Evolutionary conservation across 2,329 filamentous ascomycete genomes (phyloP), one percentile per base, ranked within the genome.

Genomic region (Ophiostoma australiae): DNA sequence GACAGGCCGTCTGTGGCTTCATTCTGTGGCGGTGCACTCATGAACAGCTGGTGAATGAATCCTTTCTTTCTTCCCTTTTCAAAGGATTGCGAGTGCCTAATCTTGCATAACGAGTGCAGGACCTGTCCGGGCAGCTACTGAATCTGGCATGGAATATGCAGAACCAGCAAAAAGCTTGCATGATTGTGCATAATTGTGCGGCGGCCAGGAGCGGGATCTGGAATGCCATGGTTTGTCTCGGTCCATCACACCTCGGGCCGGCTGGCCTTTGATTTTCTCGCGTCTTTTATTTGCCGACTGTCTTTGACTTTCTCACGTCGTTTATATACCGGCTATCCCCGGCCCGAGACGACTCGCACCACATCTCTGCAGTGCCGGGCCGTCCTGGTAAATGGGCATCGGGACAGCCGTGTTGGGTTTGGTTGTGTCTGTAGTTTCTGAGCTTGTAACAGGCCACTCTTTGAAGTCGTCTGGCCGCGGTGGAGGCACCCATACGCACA

Each of bases 31-130:
- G 58, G 58, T 63, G 58, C 58, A 63, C 27, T 35, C 27, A 17
- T 5, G 2, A 35, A 6, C 35, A 27, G 13, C 52, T 4, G 7
- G 33, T 37, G 13, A n/a, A 39, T n/a, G 20, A 37, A 39, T 39
- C 33, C 31, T 15, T 10, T n/a, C 11, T 55, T 37, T 13, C n/a
- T n/a, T n/a, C n/a, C n/a, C n/a, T 61, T 37, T 27, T 17, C 13
- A 67, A 58, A 68, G 31, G 35, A 27, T 41, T 67, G 8, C 35
- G 35, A 39, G 48, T 70, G 70, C 66, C 70, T 52, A 65, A 70
- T 70, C 70, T 68, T 70, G 69, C 69, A 68, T 67, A 39, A n/a
- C 20, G 17, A 37, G 33, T 39, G 17, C 33, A 8, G 31, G 27
- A 58, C 4, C 52, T 58, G 10, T 8, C 17, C 17, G 17, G n/a